phyloP scores from a whole-genome alignment of 306 rosid genomes.

The Quercus ilex region DNA sequence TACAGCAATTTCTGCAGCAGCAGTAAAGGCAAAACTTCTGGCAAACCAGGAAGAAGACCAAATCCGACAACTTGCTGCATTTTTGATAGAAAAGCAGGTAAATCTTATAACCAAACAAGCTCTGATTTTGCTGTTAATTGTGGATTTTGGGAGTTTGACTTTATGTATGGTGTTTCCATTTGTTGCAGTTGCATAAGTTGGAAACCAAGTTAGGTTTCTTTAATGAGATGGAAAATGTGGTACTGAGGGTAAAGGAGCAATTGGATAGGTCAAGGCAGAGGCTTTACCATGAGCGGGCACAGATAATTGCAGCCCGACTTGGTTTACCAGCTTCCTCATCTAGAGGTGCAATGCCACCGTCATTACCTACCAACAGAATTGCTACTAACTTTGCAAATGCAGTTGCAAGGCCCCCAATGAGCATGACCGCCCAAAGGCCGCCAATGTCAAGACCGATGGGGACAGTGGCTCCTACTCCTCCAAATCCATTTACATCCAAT shows the following conservation, averaged over 20 bases:
- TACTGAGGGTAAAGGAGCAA: conserved; percentile 74
- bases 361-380: conserved; percentile 51
- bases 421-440: conserved; percentile 62
- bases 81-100: conserved; percentile 88
- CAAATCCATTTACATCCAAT: conserved; percentile 47
- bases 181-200: conserved; percentile 76
- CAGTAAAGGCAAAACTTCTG: conserved; percentile 82
- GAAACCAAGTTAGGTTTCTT: conserved; percentile 73
- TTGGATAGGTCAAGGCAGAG: conserved; percentile 80
- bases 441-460: conserved; percentile 56
- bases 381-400: conserved; percentile 53
- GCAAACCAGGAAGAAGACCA: conserved; percentile 88
- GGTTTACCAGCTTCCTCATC: conserved; percentile 71
- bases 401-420: conserved; percentile 55
- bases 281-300: conserved; percentile 88
- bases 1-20: conserved; percentile 76
- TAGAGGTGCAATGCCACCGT: conserved; percentile 45
- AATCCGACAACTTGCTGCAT: conserved; percentile 64
- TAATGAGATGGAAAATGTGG: conserved; percentile 67
- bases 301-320: conserved; percentile 75
- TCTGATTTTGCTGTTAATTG: not conserved
- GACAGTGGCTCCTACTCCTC: conserved; percentile 28
- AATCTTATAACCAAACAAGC: conserved; percentile 13
- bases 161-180: conserved; percentile 11
- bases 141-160: not conserved